Percentiles rank a stretch among this genome's conserved stretches.
Evolutionary conservation across 768 basidiomycete species (phyloP).

Genomic region (Leucogyrophana mollusca): DNA sequence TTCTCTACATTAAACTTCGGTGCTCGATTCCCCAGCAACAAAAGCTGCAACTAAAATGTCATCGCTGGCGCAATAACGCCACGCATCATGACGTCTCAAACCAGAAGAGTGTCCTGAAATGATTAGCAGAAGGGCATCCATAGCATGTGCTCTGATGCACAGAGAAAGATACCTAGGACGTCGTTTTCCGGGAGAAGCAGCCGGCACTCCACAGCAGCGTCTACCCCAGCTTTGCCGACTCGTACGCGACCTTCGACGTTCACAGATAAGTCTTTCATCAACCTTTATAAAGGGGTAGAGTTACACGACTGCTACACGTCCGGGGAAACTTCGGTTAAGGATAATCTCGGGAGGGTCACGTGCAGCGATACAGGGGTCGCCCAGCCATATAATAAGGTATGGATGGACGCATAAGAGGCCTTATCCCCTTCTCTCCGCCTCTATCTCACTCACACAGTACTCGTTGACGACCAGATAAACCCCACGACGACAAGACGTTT

Average conservation of each 20-base stretch:
- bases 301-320: not conserved
- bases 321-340: slow-evolving; percentile 6
- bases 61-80: no score
- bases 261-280: not conserved
- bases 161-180: no score
- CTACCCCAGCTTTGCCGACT: not conserved
- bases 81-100: no score
- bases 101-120: no score
- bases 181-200: no score
- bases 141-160: no score
- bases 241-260: not conserved
- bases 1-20: no score
- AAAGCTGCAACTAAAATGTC: no score
- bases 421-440: slow-evolving; percentile 5
- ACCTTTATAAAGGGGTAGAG: not conserved
- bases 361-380: slow-evolving; percentile 6
- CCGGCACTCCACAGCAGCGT: no score
- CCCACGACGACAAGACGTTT: not conserved
- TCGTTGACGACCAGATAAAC: not conserved
- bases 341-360: slow-evolving; percentile 14
- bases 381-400: slow-evolving; percentile 6
- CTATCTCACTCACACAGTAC: slow-evolving; percentile 1
- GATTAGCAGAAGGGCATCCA: no score
- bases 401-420: not conserved
- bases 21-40: no score